Evolutionary conservation across 2,329 filamentous ascomycete species (phyloP).

Genomic region (Escovopsis weberi): DNA sequence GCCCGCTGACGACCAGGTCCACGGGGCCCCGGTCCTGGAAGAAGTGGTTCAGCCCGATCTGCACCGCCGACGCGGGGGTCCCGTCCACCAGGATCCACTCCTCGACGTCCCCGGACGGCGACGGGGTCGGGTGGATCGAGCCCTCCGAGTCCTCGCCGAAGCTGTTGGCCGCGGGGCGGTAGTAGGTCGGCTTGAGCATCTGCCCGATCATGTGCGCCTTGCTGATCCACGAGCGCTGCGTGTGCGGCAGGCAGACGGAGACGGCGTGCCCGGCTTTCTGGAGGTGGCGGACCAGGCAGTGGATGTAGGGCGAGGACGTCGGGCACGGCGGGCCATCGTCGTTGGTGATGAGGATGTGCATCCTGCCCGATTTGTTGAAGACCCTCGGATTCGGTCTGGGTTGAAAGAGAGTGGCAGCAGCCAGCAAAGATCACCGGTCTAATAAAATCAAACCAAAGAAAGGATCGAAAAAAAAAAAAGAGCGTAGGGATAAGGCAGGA

Average conservation of each 20-base stretch:
- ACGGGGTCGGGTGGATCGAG: slow-evolving; percentile 43
- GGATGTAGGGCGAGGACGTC: slow-evolving; percentile 67
- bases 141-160: slow-evolving; percentile 39
- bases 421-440: background rate
- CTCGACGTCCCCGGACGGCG: slow-evolving; percentile 44
- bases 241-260: slow-evolving; percentile 80
- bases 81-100: slow-evolving; percentile 76
- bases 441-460: too few relatives aligned
- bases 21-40: slow-evolving; percentile 57
- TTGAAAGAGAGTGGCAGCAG: background rate
- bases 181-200: slow-evolving; percentile 72
- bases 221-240: slow-evolving; percentile 93
- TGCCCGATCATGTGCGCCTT: slow-evolving; percentile 95
- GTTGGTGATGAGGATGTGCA: slow-evolving; percentile 57
- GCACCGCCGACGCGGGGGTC: slow-evolving; percentile 66
- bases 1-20: slow-evolving; percentile 65
- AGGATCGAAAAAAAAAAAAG: background rate
- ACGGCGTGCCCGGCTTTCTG: slow-evolving; percentile 69
- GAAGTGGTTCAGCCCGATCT: slow-evolving; percentile 70
- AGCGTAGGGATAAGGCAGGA: background rate
- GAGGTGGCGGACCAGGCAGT: slow-evolving; percentile 56
- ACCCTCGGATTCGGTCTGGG: background rate
- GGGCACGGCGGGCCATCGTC: slow-evolving; percentile 70
- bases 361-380: slow-evolving; percentile 11
- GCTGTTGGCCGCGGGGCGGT: slow-evolving; percentile 40